Base-by-base conservation (phyloP, 768 basidiomycete species). In the Panaeolus papilionaceus region DNA sequence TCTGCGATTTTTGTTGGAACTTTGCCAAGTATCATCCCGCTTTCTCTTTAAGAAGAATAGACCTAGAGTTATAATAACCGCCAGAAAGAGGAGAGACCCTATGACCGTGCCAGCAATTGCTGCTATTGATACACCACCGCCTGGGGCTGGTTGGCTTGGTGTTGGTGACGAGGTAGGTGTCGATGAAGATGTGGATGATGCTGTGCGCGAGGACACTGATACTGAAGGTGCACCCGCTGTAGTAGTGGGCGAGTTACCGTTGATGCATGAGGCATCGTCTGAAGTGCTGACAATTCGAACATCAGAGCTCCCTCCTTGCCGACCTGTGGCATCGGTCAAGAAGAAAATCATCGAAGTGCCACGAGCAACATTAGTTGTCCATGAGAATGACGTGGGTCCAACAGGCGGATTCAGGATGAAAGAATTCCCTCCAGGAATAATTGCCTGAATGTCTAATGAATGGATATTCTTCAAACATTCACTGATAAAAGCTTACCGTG, bases 241-340 rank as follows among this genome's bases (percentile, higher is more conserved):
- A 4, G 87, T 85, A 12, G 86, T 83, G 2, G 89, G 88, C 0
- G 89, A 90, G 42, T 69, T 73, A 33, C 73, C 71, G 70, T 83
- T 83, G 26, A 92, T 75, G 71, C 92, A 93, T 20, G 81, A 80
- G 26, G 67, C 73, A 64, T 87, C 81, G 67, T 81, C 81, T 1
- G 88, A 85, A 38, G 73, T 74, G 9, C 81, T 80, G 18, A 92
- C 88, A 5, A 70, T 75, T 68, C 75, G 71, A n/a, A 87, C 67
- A 69, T 87, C 83, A n/a, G 89, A 88, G 66, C 82, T 82, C 20
- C 91, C 91, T 62, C 92, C 91, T 65, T 82, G 80, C 54, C 80
- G 77, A 11, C 86, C 85, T 61, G 71, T 67, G 11, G 85, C 75
- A 69, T 89, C 88, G 2, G 81, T 77, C 85, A 91, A 81, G 45